These are phyloP conservation scores for Ehretia macrophylla DNA, from an alignment of 257 asterid genomes.

Conservation along the genomic window DNA sequence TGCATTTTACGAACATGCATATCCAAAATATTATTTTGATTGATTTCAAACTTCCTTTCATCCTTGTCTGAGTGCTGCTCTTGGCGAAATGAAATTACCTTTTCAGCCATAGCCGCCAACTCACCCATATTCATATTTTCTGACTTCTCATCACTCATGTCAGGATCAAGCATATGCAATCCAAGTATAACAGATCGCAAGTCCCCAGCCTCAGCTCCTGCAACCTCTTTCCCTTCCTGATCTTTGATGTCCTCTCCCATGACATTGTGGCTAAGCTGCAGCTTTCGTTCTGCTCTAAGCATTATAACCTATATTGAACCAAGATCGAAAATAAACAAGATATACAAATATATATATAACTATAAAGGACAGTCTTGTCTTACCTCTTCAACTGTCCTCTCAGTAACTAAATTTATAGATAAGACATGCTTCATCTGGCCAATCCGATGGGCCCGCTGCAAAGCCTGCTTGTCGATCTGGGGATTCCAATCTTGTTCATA, in stretches of 20 bases:
- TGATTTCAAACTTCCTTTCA: constrained; percentile 61
- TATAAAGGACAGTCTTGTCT: constrained; percentile 4
- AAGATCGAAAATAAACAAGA: not conserved
- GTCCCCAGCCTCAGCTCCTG: constrained; percentile 63
- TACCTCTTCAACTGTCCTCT: constrained; percentile 87
- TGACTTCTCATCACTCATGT: constrained; percentile 38
- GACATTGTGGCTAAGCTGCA: constrained; percentile 80
- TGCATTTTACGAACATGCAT: constrained; percentile 33
- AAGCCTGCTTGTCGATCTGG: constrained; percentile 96
- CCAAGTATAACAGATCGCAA: constrained; percentile 75
- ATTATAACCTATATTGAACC: constrained; percentile 59
- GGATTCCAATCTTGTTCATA: constrained; percentile 99
- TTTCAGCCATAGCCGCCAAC: constrained; percentile 54
- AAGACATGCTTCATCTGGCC: constrained; percentile 85
- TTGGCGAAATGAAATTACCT: constrained; percentile 51
- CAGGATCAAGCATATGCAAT: constrained; percentile 69
- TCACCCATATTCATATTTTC: constrained; percentile 41
- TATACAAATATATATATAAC: not conserved
- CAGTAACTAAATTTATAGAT: constrained; percentile 73
- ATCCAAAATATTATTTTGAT: constrained; percentile 32
- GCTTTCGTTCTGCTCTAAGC: constrained; percentile 82
- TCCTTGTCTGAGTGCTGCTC: constrained; percentile 34
- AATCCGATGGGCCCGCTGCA: constrained; percentile 96
- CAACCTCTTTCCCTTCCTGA: constrained; percentile 44
- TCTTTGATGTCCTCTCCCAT: constrained; percentile 62